A percentile compares a stretch with the other conserved stretches of the same genome.
These are phyloP conservation scores for Amanita pseudoporphyria DNA, from an alignment of 768 basidiomycete genomes.

Conservation along the genomic window DNA sequence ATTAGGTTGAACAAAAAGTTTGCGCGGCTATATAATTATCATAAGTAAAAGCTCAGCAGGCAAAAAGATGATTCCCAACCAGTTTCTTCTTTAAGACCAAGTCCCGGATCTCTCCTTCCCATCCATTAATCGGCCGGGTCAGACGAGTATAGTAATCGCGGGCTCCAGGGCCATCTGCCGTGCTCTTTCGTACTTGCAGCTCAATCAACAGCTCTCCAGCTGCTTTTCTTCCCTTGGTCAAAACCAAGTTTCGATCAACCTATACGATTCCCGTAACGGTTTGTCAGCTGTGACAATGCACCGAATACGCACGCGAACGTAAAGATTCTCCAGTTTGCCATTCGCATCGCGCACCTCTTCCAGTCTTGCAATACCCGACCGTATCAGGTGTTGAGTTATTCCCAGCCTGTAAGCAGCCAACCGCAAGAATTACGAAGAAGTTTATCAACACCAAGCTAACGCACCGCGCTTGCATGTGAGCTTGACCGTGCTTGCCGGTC, in stretches of 20 bases:
- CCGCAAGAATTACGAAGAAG: constrained; percentile 6
- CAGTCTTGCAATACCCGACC: constrained; percentile 57
- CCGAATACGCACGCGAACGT: constrained; percentile 45
- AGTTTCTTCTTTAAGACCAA: constrained; percentile 72
- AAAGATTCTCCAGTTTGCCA: constrained; percentile 57
- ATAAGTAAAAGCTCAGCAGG: neutral
- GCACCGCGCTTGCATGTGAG: constrained; percentile 85
- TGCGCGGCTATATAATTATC: constrained; percentile 51
- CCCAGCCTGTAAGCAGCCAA: constrained; percentile 44
- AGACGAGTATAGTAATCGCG: constrained; percentile 70
- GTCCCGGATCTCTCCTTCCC: constrained; percentile 70
- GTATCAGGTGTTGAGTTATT: constrained; percentile 72
- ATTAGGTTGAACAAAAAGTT: constrained; percentile 79
- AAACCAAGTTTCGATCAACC: constrained; percentile 65
- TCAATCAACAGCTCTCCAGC: constrained; percentile 70
- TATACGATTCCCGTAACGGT: constrained; percentile 15
- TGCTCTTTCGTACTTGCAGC: constrained; percentile 79
- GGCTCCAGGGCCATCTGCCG: constrained; percentile 76
- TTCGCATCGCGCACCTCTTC: constrained; percentile 53
- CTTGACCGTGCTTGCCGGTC: constrained; percentile 78
- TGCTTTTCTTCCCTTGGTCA: constrained; percentile 53
- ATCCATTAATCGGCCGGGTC: constrained; percentile 61
- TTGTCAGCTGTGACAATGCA: neutral
- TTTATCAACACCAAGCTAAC: constrained; percentile 12
- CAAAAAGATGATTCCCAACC: constrained; percentile 23